Evolutionary conservation across 1,139 yeast species (phyloP).

Genomic region (Pichia sp.): DNA sequence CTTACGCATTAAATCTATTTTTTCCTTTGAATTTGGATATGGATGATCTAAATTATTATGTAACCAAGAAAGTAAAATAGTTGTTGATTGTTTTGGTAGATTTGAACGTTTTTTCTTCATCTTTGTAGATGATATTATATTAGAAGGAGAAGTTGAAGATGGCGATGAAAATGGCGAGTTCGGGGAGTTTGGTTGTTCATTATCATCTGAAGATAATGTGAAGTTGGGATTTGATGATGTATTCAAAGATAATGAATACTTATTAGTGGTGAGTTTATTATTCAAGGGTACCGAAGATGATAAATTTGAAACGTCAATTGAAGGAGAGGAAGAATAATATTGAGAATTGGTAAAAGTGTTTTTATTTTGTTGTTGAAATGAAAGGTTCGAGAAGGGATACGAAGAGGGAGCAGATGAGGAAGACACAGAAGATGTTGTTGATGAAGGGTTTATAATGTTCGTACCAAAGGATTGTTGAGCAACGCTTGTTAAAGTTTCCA

Average conservation of each 20-base stretch:
- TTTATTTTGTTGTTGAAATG: not conserved
- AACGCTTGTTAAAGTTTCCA: conserved; percentile 16
- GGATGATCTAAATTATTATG: conserved; percentile 84
- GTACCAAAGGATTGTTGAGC: conserved; percentile 16
- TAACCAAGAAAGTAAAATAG: conserved; percentile 76
- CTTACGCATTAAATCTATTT: conserved; percentile 65
- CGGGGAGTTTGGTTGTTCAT: not conserved
- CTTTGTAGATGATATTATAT: not conserved
- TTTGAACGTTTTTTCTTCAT: conserved; percentile 36
- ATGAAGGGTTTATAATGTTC: too few relatives aligned
- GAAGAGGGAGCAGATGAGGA: not conserved
- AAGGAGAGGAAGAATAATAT: conserved; percentile 5
- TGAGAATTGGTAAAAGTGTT: conserved; percentile 11
- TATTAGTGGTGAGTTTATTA: not conserved
- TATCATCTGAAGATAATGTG: not conserved
- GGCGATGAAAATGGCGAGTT: conserved; percentile 1
- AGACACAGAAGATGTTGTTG: not conserved
- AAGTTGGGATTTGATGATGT: not conserved
- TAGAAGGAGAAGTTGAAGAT: not conserved
- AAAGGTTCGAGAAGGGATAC: not conserved
- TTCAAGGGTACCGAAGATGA: conserved; percentile 2
- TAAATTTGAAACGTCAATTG: not conserved
- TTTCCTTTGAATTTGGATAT: conserved; percentile 88
- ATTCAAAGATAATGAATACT: not conserved
- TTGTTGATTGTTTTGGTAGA: conserved; percentile 84